phyloP scores from a whole-genome alignment of 495 filamentous ascomycete genomes.

The Penicillium robsamsonii region DNA sequence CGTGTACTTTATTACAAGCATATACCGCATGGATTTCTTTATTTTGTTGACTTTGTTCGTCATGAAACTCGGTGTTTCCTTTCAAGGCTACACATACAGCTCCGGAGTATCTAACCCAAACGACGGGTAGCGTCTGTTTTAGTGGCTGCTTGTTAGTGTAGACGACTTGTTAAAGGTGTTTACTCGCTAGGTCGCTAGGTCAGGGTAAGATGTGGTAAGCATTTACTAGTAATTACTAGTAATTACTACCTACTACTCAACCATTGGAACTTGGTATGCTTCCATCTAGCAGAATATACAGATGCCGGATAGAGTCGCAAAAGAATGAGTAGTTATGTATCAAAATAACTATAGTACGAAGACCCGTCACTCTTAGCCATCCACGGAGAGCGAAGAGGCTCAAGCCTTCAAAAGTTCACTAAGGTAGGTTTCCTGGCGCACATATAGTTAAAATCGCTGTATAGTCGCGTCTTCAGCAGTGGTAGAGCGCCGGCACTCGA shows the following conservation, averaged over 20 bases:
- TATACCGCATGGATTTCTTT: conserved; percentile 39
- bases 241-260: neutral
- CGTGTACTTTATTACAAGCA: conserved; percentile 41
- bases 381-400: neutral
- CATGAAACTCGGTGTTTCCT: neutral
- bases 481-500: neutral
- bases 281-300: neutral
- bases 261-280: neutral
- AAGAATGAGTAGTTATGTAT: neutral
- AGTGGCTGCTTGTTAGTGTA: neutral
- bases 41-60: conserved; percentile 11
- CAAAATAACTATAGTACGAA: neutral
- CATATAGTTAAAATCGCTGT: neutral
- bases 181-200: neutral
- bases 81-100: neutral
- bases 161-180: neutral
- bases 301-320: neutral
- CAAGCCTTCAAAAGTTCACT: neutral
- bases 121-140: neutral
- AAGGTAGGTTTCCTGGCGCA: neutral
- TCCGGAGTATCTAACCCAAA: neutral
- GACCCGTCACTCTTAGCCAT: neutral
- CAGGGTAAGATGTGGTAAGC: neutral
- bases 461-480: neutral
- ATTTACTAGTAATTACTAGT: neutral